phyloP scores from a whole-genome alignment of 371 early-diverging fungal species.

The Lichtheimia ornata region DNA sequence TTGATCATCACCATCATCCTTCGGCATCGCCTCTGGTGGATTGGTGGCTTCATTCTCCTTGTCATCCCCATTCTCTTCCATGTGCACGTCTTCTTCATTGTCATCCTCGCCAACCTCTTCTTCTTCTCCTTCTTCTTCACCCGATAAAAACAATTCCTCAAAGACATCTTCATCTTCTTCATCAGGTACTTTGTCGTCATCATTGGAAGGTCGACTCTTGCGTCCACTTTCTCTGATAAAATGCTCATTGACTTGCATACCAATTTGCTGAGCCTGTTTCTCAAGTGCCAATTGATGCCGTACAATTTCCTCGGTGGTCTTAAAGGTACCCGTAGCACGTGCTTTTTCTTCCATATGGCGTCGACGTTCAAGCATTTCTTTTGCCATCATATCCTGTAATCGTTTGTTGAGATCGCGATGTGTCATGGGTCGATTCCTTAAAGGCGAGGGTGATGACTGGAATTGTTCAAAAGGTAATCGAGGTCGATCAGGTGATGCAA shows the following conservation, averaged over 20 bases:
- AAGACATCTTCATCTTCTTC: conserved; percentile 9
- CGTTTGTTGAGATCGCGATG: conserved; percentile 29
- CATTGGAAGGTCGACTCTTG: neutral
- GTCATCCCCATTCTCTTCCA: neutral
- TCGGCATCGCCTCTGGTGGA: neutral
- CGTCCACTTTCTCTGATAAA: conserved; percentile 6
- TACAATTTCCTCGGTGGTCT: conserved; percentile 38
- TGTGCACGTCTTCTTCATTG: neutral
- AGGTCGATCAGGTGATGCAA: conserved; percentile 13
- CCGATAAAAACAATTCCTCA: conserved; percentile 8
- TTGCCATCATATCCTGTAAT: conserved; percentile 28
- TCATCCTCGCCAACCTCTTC: neutral
- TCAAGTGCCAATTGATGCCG: conserved; percentile 35
- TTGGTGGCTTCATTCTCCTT: neutral
- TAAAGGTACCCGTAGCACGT: conserved; percentile 31
- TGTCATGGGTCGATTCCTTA: conserved; percentile 9
- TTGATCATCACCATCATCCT: neutral
- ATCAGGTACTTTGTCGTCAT: conserved; percentile 9
- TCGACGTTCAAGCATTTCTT: conserved; percentile 30
- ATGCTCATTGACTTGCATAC: conserved; percentile 25
- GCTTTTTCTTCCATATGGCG: conserved; percentile 36
- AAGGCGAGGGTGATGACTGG: conserved; percentile 7
- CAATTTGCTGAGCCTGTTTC: conserved; percentile 27
- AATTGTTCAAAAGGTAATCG: conserved; percentile 7
- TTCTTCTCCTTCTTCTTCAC: conserved; percentile 14